Conservation (phyloP, 2,329 filamentous ascomycete species). For the Diaporthe destruens region DNA sequence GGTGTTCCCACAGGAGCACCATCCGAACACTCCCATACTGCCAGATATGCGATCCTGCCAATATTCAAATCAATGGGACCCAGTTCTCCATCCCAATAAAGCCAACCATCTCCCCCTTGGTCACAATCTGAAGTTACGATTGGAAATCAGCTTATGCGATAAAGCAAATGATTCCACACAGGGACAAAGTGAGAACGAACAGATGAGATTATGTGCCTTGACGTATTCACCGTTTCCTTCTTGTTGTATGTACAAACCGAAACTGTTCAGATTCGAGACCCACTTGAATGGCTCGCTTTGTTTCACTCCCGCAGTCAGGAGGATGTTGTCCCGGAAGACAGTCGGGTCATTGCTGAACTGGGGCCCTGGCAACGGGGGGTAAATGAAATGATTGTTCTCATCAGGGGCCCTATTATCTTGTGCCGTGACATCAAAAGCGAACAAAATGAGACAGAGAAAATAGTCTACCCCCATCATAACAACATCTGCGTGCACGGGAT, state of each 20-base stretch:
- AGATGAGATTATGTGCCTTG: neutral
- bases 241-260: neutral
- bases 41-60: neutral
- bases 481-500: neutral
- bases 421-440: neutral
- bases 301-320: neutral
- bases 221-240: neutral
- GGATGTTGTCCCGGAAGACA: neutral
- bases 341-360: neutral
- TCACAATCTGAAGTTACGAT: neutral
- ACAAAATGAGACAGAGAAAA: neutral
- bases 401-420: neutral
- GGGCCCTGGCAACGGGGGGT: neutral
- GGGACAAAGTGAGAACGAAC: neutral
- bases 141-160: neutral
- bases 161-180: too few relatives aligned
- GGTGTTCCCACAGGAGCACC: neutral
- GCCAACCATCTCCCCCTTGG: neutral
- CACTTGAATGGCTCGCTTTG: conserved; percentile 5
- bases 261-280: neutral
- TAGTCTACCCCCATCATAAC: neutral
- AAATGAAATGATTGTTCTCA: neutral
- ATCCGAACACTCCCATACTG: neutral
- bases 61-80: neutral
- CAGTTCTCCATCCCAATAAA: neutral